Conservation (phyloP, 805 yeast species). For the Zygotorulaspora sp. region DNA sequence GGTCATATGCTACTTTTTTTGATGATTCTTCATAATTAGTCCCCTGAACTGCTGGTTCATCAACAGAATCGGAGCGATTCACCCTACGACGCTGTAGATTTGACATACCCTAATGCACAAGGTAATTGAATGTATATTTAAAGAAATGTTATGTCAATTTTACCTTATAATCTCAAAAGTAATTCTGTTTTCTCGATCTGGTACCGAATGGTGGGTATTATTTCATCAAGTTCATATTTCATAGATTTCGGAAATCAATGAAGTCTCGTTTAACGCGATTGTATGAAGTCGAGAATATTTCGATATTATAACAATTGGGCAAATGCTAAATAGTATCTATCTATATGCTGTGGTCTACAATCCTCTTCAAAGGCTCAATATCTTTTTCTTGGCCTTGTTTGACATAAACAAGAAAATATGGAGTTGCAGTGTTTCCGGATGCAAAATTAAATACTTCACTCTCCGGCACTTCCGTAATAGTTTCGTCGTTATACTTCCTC, state of each 20-base stretch:
- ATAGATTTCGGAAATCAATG: neutral
- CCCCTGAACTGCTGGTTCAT: constrained; percentile 12
- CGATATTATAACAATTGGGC: no score
- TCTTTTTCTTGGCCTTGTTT: constrained; percentile 53
- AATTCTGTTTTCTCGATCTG: no score
- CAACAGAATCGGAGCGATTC: constrained; percentile 36
- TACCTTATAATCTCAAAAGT: no score
- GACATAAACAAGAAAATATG: constrained; percentile 84
- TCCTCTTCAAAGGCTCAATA: constrained; percentile 64
- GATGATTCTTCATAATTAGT: constrained; percentile 32
- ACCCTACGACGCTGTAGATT: constrained; percentile 78
- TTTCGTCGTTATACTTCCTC: constrained; percentile 91
- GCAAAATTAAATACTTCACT: constrained; percentile 62
- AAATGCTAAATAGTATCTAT: neutral
- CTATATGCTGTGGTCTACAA: constrained; percentile 18
- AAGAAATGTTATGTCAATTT: no score
- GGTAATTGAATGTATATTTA: no score
- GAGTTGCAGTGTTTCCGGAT: constrained; percentile 81
- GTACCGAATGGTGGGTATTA: no score
- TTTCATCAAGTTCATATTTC: neutral
- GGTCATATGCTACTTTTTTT: constrained; percentile 78
- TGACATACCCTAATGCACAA: constrained; percentile 39
- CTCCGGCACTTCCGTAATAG: constrained; percentile 72
- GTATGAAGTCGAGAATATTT: neutral
- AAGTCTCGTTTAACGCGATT: neutral